Evolutionary conservation across 345 rosid genomes (phyloP), one percentile per base, ranked within the genome.

Genomic region (Pistacia vera): DNA sequence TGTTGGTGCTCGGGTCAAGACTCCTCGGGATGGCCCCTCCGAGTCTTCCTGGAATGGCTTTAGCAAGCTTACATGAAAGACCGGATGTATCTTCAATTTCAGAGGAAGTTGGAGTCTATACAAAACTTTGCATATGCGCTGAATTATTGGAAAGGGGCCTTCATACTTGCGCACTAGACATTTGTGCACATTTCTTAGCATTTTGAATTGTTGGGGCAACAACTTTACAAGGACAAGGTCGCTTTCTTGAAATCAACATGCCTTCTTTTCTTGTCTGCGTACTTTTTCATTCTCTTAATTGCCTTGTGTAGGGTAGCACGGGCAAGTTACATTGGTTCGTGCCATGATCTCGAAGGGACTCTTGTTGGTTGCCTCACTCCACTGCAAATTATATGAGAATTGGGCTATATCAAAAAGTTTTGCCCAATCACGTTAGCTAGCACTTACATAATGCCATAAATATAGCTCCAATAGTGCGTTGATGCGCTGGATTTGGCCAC

Each of bases 331-430:
- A 22, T 3, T 28, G 1, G 30, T 28, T 28, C 2, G 30, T 28
- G 30, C 30, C 2, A 28, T 28, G 30, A 28, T 28, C 30, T 28
- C 30, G 2, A 28, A 28, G 30, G 30, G 30, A 2, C 30, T 46
- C 0, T 0, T 0, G 0, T 3, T 0, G 0, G 35, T 69, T 0
- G 46, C 6, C 44, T 74, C 55, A 7, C 30, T 73, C 56, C 8
- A 1, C 0, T 58, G 46, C 0, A 78, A n/a, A 22, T 74, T 77
- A 20, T 63, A 46, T 2, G 63, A 81, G 33, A 81, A 73, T 66
- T 77, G 17, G 0, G 62, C 71, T 7, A 77, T 22, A 0, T 76
- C 64, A 0, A 71, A 17, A 2, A 80, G 5, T 11, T 57, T 75
- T 0, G 12, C 78, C 76, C 16, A 57, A 51, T 74, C 63, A 0